Percentiles rank a stretch among this genome's conserved stretches.
Conservation (phyloP, 306 rosid genomes). For the Vicia faba region DNA sequence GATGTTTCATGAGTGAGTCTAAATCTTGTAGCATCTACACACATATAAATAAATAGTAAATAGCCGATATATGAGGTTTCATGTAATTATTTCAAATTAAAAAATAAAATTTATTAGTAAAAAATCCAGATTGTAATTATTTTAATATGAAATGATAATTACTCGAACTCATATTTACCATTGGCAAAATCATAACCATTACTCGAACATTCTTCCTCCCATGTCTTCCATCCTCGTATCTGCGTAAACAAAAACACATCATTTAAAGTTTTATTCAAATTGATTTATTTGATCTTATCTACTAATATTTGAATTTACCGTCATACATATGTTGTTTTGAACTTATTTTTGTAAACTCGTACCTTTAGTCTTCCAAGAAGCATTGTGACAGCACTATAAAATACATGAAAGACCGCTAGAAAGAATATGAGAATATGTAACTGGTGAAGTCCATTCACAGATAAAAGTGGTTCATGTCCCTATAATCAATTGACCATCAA, state of each 20-base stretch:
- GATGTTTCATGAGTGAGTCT: conserved; percentile 92
- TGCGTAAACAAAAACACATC: conserved; percentile 39
- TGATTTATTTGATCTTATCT: background rate
- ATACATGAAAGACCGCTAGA: conserved; percentile 82
- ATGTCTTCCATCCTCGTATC: conserved; percentile 97
- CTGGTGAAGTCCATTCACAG: conserved; percentile 83
- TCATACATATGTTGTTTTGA: background rate
- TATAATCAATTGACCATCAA: conserved; percentile 33
- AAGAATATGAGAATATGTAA: conserved; percentile 92
- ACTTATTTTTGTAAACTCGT: background rate
- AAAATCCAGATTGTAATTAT: background rate
- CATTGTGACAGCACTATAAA: conserved; percentile 88
- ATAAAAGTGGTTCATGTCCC: conserved; percentile 77
- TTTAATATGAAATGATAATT: conserved; percentile 3
- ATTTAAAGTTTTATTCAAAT: background rate
- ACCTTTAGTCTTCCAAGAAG: conserved; percentile 97
- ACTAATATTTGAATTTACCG: too few species aligned
- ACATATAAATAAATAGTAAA: conserved; percentile 3
- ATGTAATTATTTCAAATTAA: conserved; percentile 20
- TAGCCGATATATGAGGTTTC: background rate
- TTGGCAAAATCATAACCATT: conserved; percentile 66
- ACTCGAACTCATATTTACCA: conserved; percentile 52
- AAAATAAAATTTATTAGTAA: background rate
- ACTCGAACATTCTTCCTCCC: conserved; percentile 81
- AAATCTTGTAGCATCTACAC: conserved; percentile 71